A percentile compares a stretch with the other conserved stretches of the same genome.
Conservation (phyloP, 2,329 filamentous ascomycete species). For the Aspergillus texensis region DNA sequence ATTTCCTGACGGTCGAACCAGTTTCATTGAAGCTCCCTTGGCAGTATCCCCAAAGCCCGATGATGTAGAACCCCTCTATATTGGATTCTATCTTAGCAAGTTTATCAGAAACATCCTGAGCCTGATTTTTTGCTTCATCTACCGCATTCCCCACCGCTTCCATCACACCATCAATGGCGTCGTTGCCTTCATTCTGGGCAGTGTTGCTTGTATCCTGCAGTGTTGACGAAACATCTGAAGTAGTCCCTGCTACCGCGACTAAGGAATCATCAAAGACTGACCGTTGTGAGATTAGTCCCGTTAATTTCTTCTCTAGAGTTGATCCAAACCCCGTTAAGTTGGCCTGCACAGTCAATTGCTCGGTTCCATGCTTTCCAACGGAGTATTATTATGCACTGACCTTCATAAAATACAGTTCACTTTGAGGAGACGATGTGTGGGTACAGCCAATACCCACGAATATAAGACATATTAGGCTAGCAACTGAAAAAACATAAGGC, state of each 20-base stretch:
- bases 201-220: neutral
- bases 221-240: neutral
- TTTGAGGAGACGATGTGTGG: neutral
- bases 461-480: neutral
- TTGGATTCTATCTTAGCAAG: neutral
- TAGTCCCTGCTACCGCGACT: neutral
- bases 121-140: neutral
- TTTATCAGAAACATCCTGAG: slow-evolving; percentile 1
- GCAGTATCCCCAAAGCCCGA: slow-evolving; percentile 1
- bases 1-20: neutral
- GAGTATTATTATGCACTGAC: neutral
- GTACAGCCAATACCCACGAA: neutral
- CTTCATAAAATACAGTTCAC: neutral
- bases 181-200: neutral
- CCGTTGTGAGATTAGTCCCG: neutral
- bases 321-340: neutral
- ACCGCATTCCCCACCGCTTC: neutral
- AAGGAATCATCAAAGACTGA: neutral
- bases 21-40: neutral
- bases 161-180: neutral
- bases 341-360: neutral
- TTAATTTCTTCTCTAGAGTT: neutral
- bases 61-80: neutral
- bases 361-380: neutral
- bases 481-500: neutral